phyloP scores from a whole-genome alignment of 306 rosid genomes.

The Lupinus albus region DNA sequence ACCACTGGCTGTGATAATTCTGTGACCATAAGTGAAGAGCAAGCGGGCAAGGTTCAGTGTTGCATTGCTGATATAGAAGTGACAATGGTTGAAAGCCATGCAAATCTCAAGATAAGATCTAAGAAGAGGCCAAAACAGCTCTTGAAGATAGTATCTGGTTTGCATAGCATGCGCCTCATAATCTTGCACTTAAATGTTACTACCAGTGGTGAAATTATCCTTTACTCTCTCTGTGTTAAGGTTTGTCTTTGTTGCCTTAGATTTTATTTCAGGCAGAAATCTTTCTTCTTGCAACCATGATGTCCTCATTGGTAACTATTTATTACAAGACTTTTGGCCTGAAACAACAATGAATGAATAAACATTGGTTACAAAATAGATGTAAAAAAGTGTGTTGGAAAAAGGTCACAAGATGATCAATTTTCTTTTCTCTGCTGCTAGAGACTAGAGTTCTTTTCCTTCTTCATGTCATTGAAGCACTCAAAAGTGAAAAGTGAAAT shows the following conservation, averaged over 20 bases:
- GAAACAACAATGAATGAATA: too few species aligned
- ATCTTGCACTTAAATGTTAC: slow-evolving; percentile 82
- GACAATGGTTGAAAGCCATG: slow-evolving; percentile 94
- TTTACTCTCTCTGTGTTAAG: slow-evolving; percentile 83
- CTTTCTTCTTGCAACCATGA: too few species aligned
- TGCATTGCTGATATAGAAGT: slow-evolving; percentile 85
- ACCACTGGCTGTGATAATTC: slow-evolving; percentile 38
- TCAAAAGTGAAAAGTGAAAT: slow-evolving; percentile 15
- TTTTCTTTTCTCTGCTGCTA: not conserved
- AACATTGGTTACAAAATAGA: too few species aligned
- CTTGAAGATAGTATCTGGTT: slow-evolving; percentile 67
- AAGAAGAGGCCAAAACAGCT: slow-evolving; percentile 70
- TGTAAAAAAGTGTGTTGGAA: too few species aligned
- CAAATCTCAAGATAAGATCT: slow-evolving; percentile 78
- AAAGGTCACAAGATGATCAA: too few species aligned
- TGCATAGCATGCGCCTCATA: slow-evolving; percentile 71
- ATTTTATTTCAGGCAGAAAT: not conserved
- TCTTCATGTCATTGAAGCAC: not conserved
- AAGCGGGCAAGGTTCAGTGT: slow-evolving; percentile 38
- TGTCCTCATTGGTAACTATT: too few species aligned
- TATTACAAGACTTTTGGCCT: too few species aligned
- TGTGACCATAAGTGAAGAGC: slow-evolving; percentile 40
- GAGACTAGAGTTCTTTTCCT: not conserved
- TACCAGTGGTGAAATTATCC: slow-evolving; percentile 58
- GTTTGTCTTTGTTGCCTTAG: slow-evolving; percentile 40